A percentile compares a stretch with the other conserved stretches of the same genome.
These are phyloP conservation scores for Haplosporangium gracile DNA, from an alignment of 192 early-diverging fungal species.

Conservation along the genomic window DNA sequence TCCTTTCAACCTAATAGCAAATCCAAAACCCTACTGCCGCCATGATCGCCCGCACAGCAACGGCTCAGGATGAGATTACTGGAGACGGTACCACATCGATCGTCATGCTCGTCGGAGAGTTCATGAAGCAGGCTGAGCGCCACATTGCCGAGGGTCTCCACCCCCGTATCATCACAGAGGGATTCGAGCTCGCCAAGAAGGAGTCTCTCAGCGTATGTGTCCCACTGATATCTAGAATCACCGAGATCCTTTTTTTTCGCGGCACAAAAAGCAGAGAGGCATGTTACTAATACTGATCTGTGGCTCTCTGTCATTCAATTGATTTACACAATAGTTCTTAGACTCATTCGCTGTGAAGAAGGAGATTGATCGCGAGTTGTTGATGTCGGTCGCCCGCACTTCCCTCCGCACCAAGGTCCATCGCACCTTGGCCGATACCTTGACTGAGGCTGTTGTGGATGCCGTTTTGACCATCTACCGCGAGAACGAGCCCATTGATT, in stretches of 20 bases:
- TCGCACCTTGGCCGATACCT: constrained; percentile 87
- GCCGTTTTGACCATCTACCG: constrained; percentile 90
- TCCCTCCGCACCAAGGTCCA: constrained; percentile 97
- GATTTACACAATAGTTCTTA: constrained; percentile 74
- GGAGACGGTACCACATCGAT: constrained; percentile 99
- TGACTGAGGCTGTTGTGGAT: constrained; percentile 98
- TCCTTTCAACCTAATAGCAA: constrained; percentile 74
- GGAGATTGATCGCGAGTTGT: constrained; percentile 89
- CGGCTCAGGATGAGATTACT: constrained; percentile 98
- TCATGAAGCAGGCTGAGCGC: constrained; percentile 95
- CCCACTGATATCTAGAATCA: not conserved
- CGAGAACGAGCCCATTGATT: constrained; percentile 91
- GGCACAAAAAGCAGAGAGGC: not conserved
- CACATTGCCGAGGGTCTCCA: constrained; percentile 97
- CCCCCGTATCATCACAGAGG: constrained; percentile 95
- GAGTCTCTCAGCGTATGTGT: constrained; percentile 83
- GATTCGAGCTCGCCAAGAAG: constrained; percentile 96
- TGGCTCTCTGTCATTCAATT: not conserved
- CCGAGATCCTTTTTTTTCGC: not conserved
- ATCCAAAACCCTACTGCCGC: constrained; percentile 99
- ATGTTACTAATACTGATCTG: not conserved
- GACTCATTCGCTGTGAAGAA: constrained; percentile 86
- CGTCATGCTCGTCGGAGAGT: constrained; percentile 96
- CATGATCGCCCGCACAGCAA: constrained; percentile 99
- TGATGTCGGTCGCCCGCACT: constrained; percentile 93